Evolutionary conservation across 2,329 filamentous ascomycete genomes (phyloP), one percentile per base, ranked within the genome.

Genomic region (Diaporthe ampelina): DNA sequence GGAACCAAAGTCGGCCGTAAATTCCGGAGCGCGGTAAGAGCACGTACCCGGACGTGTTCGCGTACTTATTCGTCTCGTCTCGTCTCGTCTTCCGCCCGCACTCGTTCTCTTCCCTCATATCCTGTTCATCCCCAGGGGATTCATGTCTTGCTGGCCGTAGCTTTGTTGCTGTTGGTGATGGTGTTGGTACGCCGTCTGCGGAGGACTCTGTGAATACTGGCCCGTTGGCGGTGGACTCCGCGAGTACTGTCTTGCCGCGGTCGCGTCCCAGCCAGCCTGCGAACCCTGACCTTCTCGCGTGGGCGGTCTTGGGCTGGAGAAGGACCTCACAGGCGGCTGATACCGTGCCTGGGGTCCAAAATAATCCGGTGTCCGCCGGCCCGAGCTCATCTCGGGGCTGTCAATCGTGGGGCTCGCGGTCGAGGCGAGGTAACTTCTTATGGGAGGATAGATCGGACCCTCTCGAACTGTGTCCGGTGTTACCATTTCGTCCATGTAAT

Each of bases 61-160:
- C 26, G 54, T 76, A 58, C 61, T 63, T 67, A 9, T 43, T 37
- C 37, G 40, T 67, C 32, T 69, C 43, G 35, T 67, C 32, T 69
- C 43, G 35, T 67, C 32, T 65, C 35, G n/a, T 71, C 72, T 76
- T 65, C 61, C 65, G 70, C 67, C 54, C 35, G n/a, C 48, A 24
- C 58, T 67, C 58, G n/a, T 8, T 52, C 59, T 54, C 50, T 54
- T 19, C 26, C 37, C 77, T 83, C 82, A 88, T 84, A 90, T 86
- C 78, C 85, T 84, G 80, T 91, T 90, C 88, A 91, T 89, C 72
- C 84, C 87, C 29, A 91, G 81, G 4, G 89, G 88, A 78, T 91
- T 88, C 81, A 89, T 86, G 63, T 85, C 84, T 58, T 83, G 77
- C 21, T 74, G 77, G 58, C 69, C 43, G 67, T 73, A 56, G 59